Percentiles rank a stretch among this genome's conserved stretches.
phyloP scores from a whole-genome alignment of 169 alveolate species.

The Amoebophrya sp. region DNA sequence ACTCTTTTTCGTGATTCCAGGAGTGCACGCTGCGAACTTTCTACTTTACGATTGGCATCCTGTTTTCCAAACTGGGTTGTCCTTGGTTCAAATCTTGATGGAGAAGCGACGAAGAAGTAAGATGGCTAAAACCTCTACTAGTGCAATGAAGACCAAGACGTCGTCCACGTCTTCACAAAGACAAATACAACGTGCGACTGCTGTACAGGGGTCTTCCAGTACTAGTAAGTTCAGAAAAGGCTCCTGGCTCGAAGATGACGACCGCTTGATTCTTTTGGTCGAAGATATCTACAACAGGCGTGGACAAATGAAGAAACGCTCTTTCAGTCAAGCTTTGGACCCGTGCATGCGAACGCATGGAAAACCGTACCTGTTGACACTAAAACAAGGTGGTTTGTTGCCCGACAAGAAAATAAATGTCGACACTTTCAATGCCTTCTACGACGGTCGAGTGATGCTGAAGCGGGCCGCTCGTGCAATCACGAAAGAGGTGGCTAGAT shows the following conservation, averaged over 20 bases:
- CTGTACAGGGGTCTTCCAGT: too few species aligned
- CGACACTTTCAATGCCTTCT: too few species aligned
- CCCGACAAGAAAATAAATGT: too few species aligned
- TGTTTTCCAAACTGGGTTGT: background rate
- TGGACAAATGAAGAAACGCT: background rate
- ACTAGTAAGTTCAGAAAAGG: too few species aligned
- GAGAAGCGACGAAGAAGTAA: background rate
- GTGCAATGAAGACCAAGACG: too few species aligned
- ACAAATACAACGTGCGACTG: too few species aligned
- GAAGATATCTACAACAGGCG: conserved; percentile 20
- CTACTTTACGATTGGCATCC: conserved; percentile 4
- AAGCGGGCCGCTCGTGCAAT: too few species aligned
- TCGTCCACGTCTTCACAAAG: too few species aligned
- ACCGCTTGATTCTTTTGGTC: background rate
- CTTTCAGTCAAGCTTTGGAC: background rate
- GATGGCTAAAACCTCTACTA: too few species aligned
- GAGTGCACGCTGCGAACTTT: background rate
- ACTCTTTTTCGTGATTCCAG: background rate
- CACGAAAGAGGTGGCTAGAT: too few species aligned
- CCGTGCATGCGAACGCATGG: background rate
- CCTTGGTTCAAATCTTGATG: background rate
- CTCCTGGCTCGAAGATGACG: background rate
- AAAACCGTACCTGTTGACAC: background rate
- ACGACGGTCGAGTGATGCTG: too few species aligned
- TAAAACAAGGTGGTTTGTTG: too few species aligned